Conservation (phyloP, 2,329 filamentous ascomycete genomes). For the Colletotrichum cordylinicola region DNA sequence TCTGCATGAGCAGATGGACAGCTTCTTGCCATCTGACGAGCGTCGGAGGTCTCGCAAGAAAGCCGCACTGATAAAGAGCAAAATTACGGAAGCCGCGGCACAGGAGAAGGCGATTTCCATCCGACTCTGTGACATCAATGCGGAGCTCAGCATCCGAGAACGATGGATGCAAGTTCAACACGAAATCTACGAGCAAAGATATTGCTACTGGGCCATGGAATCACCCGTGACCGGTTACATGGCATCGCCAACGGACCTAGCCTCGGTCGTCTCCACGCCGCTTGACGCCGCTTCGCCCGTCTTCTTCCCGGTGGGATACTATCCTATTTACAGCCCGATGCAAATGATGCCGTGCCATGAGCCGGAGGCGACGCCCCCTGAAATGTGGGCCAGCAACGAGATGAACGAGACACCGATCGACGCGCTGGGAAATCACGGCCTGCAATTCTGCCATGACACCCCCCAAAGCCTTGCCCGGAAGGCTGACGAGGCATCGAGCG, state of each 20-base stretch:
- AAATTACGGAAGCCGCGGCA: conserved; percentile 48
- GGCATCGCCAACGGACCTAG: background rate
- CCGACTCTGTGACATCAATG: conserved; percentile 53
- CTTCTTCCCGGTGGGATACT: conserved; percentile 34
- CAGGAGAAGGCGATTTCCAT: conserved; percentile 52
- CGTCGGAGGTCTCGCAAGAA: conserved; percentile 44
- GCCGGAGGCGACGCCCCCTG: background rate
- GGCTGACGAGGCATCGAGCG: background rate
- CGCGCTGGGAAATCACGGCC: background rate
- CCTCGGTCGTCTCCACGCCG: conserved; percentile 24
- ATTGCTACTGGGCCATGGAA: background rate
- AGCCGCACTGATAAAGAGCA: conserved; percentile 43
- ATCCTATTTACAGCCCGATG: background rate
- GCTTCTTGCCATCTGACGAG: conserved; percentile 21
- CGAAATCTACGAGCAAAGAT: conserved; percentile 15
- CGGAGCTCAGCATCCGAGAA: conserved; percentile 53
- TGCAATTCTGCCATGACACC: background rate
- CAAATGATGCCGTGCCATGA: background rate
- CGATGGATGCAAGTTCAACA: conserved; percentile 39
- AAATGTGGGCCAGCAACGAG: background rate
- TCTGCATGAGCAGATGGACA: conserved; percentile 37
- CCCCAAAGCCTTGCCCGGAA: too few species aligned
- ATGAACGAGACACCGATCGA: background rate
- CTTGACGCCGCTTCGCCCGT: conserved; percentile 33
- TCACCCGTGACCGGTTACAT: background rate